Conservation (phyloP, 2,329 filamentous ascomycete genomes). For the Colletotrichum camelliae region DNA sequence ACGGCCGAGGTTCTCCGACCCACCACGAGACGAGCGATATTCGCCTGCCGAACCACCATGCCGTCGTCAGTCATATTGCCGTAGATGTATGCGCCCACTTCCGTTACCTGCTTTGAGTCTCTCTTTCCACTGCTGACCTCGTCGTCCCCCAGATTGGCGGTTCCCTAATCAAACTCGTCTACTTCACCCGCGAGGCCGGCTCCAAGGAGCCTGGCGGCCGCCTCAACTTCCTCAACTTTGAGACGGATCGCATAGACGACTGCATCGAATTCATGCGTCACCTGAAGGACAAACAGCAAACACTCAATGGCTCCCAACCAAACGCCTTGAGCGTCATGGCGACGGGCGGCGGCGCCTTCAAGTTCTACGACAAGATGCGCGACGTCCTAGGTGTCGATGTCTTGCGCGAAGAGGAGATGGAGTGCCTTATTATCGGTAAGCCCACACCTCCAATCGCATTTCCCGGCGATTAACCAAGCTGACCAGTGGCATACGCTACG, state of each 20-base stretch:
- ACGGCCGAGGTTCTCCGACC: slow-evolving; percentile 52
- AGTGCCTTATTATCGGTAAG: slow-evolving; percentile 91
- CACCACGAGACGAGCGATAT: slow-evolving; percentile 86
- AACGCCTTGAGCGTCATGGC: slow-evolving; percentile 90
- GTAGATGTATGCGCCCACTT: slow-evolving; percentile 74
- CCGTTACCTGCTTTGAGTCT: slow-evolving; percentile 25
- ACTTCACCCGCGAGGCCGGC: slow-evolving; percentile 88
- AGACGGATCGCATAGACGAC: slow-evolving; percentile 92
- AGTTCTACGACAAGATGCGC: slow-evolving; percentile 92
- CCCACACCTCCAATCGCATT: not conserved
- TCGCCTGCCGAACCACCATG: slow-evolving; percentile 92
- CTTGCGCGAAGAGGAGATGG: slow-evolving; percentile 95
- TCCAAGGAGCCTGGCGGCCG: slow-evolving; percentile 83
- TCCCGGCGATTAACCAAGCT: not conserved
- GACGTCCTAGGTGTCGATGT: slow-evolving; percentile 87
- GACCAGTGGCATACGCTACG: not conserved
- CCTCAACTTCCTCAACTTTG: slow-evolving; percentile 94
- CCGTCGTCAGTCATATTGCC: slow-evolving; percentile 94
- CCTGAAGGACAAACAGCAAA: slow-evolving; percentile 81
- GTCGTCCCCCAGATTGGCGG: slow-evolving; percentile 79
- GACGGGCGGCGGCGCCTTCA: slow-evolving; percentile 94
- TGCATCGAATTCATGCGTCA: slow-evolving; percentile 92
- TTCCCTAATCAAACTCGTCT: slow-evolving; percentile 94
- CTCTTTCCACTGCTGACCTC: not conserved
- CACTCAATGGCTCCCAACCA: slow-evolving; percentile 73